Evolutionary conservation across 305 asterid species (phyloP).

Genomic region (Plantago rigida): DNA sequence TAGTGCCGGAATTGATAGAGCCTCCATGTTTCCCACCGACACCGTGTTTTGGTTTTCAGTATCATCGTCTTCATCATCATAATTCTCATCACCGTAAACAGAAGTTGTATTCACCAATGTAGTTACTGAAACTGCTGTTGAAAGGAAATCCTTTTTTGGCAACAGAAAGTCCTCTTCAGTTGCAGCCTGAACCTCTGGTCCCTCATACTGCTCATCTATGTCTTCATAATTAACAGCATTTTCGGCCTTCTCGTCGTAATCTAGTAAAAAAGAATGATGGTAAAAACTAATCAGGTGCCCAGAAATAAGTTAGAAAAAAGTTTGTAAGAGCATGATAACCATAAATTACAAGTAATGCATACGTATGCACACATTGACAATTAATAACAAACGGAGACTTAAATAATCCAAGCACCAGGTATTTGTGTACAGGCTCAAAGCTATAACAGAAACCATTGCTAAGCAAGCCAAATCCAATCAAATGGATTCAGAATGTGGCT

Average conservation of each 20-base stretch:
- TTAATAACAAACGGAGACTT: too few relatives aligned
- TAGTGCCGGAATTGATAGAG: conserved; percentile 39
- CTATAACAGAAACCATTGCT: too few relatives aligned
- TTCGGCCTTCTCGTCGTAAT: conserved; percentile 87
- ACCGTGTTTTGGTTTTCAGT: conserved; percentile 43
- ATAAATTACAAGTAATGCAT: too few relatives aligned
- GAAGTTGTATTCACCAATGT: conserved; percentile 51
- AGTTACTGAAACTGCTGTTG: conserved; percentile 49
- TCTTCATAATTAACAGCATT: conserved; percentile 98
- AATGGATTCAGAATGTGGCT: too few relatives aligned
- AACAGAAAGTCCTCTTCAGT: conserved; percentile 89
- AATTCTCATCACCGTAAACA: conserved; percentile 87
- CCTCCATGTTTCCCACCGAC: conserved; percentile 39
- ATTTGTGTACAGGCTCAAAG: too few relatives aligned
- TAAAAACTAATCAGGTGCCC: conserved; percentile 24
- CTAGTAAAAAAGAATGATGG: conserved; percentile 31
- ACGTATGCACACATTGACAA: too few relatives aligned
- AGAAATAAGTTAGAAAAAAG: conserved; percentile 6
- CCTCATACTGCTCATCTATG: conserved; percentile 95
- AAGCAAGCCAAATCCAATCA: too few relatives aligned
- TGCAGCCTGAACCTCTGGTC: conserved; percentile 84
- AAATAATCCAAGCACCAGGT: too few relatives aligned
- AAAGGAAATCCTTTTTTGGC: conserved; percentile 58
- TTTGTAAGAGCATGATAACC: conserved; percentile 6
- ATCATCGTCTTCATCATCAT: conserved; percentile 82